Conservation (phyloP, 306 rosid species). For the Citrullus colocynthis region DNA sequence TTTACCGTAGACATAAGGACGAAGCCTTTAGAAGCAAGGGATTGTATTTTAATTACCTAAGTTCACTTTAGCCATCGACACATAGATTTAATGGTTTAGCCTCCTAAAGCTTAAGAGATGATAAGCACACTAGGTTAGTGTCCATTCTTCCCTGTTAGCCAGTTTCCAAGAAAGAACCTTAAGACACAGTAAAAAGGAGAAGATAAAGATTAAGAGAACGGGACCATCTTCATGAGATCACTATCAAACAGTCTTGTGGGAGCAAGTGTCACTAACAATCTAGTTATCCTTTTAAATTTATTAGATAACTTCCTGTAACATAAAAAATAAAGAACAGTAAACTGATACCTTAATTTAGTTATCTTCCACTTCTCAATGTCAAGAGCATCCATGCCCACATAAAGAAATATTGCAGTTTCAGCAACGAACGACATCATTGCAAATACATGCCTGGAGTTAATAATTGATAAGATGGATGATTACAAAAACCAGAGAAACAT, state of each 20-base stretch:
- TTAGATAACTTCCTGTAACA: neutral
- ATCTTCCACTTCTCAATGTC: constrained; percentile 84
- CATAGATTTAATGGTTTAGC: too few species aligned
- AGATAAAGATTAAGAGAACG: neutral
- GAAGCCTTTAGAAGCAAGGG: too few species aligned
- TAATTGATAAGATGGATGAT: constrained; percentile 7
- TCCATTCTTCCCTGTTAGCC: neutral
- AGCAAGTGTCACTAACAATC: neutral
- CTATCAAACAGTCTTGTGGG: neutral
- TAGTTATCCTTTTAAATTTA: neutral
- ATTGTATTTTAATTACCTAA: too few species aligned
- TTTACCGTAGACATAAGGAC: too few species aligned
- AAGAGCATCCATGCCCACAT: constrained; percentile 93
- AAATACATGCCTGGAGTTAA: constrained; percentile 56
- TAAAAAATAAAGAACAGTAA: neutral
- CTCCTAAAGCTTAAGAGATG: neutral
- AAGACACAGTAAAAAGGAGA: neutral
- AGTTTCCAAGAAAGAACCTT: neutral
- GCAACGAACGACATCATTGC: constrained; percentile 81
- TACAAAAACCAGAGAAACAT: neutral
- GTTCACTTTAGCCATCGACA: too few species aligned
- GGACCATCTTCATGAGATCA: neutral
- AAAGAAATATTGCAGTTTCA: constrained; percentile 82
- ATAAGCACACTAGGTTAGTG: neutral
- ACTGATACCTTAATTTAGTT: constrained; percentile 51